Conservation (phyloP, 2,329 filamentous ascomycete species). For the Claviceps sp. region DNA sequence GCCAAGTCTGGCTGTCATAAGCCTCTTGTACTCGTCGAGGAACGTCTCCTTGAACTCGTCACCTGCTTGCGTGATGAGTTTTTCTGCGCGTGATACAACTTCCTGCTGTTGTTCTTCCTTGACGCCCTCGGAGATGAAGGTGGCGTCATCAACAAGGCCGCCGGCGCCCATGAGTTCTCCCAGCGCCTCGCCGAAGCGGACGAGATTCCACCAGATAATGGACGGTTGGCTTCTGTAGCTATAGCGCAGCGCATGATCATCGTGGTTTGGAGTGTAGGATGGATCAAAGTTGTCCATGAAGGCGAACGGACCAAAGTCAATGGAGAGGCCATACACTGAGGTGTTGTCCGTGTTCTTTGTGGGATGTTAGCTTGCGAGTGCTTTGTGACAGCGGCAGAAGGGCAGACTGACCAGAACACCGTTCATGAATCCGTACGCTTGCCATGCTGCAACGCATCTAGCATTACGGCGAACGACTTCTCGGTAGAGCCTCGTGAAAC, state of each 20-base stretch:
- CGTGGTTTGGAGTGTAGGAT: slow-evolving; percentile 89
- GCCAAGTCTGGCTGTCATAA: slow-evolving; percentile 73
- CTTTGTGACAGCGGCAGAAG: background rate
- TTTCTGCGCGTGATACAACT: slow-evolving; percentile 71
- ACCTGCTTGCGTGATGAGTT: slow-evolving; percentile 63
- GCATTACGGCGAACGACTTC: slow-evolving; percentile 81
- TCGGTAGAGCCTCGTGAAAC: slow-evolving; percentile 76
- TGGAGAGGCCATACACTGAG: slow-evolving; percentile 72
- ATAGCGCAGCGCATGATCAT: slow-evolving; percentile 78
- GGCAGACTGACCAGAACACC: slow-evolving; percentile 53
- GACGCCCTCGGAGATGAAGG: slow-evolving; percentile 63
- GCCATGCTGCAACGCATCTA: slow-evolving; percentile 80
- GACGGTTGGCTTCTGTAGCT: slow-evolving; percentile 88
- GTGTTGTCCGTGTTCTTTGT: slow-evolving; percentile 84
- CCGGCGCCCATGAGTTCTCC: slow-evolving; percentile 81
- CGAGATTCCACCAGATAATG: slow-evolving; percentile 98
- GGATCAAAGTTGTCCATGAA: slow-evolving; percentile 98
- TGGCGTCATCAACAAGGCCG: slow-evolving; percentile 52
- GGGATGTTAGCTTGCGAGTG: slow-evolving; percentile 9
- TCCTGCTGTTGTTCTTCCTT: slow-evolving; percentile 45
- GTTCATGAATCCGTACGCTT: slow-evolving; percentile 98
- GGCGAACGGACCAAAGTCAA: slow-evolving; percentile 94
- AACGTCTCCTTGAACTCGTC: slow-evolving; percentile 87
- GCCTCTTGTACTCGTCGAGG: slow-evolving; percentile 71
- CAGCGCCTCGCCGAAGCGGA: slow-evolving; percentile 76